Evolutionary conservation across 2,329 filamentous ascomycete genomes (phyloP), one percentile per base, ranked within the genome.

Genomic region (Sporothrix inflata): DNA sequence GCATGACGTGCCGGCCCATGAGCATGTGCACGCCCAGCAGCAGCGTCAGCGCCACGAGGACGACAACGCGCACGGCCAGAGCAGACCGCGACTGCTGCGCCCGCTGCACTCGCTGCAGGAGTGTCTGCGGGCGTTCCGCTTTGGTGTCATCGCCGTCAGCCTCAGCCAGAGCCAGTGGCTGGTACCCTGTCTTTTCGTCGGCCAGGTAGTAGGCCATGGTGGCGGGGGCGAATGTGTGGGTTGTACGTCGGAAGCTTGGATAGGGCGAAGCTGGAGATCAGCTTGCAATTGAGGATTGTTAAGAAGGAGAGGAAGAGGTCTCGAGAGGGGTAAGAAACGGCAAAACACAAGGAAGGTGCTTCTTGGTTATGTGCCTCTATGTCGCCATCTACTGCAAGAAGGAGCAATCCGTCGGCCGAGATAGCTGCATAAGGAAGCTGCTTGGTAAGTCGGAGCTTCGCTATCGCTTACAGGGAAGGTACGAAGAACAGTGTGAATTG

Each of bases 11-110:
- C 38, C 63, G 68, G 49, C 12, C 51, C n/a, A 40, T n/a, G 53
- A 69, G 60, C 60, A 73, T 16, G 47, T 73, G 69, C 24, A 30
- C 34, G 24, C 53, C 47, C 16, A 74, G 19, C 30, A 73, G 11
- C 6, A 70, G 27, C 34, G 47, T 21, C 42, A 68, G 4, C 19
- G 27, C 67, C 14, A 70, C 65, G 24, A 71, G 30, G 21, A 27
- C 53, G 6, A 19, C 66, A 4, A 55, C 42, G 34, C 74, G 61
- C 71, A 71, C 61, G 42, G 69, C 30, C 27, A 68, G n/a, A 2
- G n/a, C 30, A 3, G 38, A 7, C 38, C 1, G 14, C 4, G 51
- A 45, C n/a, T 42, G 27, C 47, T 51, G 51, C 42, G 19, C 65
- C 42, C 45, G 45, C 67, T 57, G 16, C 49, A 45, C 21, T n/a